Evolutionary conservation across 2,329 filamentous ascomycete species (phyloP).

Genomic region (Pseudogymnoascus sp.): DNA sequence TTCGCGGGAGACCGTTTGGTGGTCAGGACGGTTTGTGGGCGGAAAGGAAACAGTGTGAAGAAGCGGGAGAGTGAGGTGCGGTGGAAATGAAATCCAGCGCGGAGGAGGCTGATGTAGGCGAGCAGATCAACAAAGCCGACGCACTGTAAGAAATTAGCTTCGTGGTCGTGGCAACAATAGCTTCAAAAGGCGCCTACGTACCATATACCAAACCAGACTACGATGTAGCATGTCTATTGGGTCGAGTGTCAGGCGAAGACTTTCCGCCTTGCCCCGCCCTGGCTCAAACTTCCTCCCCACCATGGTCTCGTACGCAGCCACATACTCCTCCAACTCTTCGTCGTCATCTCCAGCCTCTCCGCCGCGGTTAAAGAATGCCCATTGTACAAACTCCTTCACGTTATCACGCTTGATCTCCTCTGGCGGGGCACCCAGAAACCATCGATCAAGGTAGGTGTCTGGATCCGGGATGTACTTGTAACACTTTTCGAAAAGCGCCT

Average conservation of each 20-base stretch:
- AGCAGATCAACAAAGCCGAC: conserved; percentile 31
- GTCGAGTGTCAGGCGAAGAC: conserved; percentile 51
- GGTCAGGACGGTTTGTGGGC: conserved; percentile 42
- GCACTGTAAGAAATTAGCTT: conserved; percentile 18
- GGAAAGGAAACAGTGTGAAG: conserved; percentile 46
- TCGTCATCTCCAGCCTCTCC: conserved; percentile 38
- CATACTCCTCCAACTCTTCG: conserved; percentile 50
- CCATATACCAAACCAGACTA: conserved; percentile 50
- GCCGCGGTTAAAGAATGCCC: conserved; percentile 49
- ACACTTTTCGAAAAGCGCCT: conserved; percentile 44
- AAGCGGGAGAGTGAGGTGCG: conserved; percentile 36
- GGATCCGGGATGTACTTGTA: conserved; percentile 45
- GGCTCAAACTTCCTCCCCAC: conserved; percentile 42
- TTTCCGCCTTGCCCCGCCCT: conserved; percentile 45
- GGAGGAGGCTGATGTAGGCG: conserved; percentile 32
- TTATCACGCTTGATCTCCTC: conserved; percentile 52
- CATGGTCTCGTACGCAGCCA: conserved; percentile 42
- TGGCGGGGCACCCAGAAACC: conserved; percentile 48
- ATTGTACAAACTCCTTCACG: conserved; percentile 53
- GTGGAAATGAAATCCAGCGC: conserved; percentile 42
- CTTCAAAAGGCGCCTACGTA: conserved; percentile 27
- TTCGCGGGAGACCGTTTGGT: conserved; percentile 39
- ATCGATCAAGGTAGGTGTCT: conserved; percentile 46
- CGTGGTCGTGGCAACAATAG: not conserved
- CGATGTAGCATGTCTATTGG: conserved; percentile 50